Evolutionary conservation across 192 early-diverging fungal genomes (phyloP).

Genomic region (Coemansia guatemalensis): DNA sequence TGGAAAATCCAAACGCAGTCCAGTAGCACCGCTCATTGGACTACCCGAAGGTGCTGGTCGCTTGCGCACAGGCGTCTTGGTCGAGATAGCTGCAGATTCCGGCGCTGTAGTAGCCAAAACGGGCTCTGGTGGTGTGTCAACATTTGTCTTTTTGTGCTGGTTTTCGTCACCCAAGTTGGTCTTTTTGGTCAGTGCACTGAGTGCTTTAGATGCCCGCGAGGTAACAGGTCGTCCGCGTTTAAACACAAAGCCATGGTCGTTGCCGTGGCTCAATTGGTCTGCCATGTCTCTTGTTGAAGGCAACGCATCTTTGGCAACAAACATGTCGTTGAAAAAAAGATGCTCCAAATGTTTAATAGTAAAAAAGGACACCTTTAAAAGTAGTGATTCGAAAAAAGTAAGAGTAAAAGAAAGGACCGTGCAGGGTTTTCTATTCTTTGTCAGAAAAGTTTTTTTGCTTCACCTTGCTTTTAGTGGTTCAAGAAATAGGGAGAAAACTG

Average conservation of each 20-base stretch:
- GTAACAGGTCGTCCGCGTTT: conserved; percentile 15
- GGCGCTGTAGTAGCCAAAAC: no score
- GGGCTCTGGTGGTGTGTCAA: no score
- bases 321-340: conserved; percentile 11
- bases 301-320: conserved; percentile 7
- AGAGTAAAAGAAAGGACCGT: conserved; percentile 23
- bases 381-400: conserved; percentile 1
- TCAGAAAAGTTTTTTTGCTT: no score
- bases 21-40: neutral
- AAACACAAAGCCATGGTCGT: conserved; percentile 53
- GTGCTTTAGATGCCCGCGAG: no score
- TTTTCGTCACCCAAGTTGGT: no score
- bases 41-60: neutral
- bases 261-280: conserved; percentile 14
- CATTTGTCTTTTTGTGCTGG: no score
- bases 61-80: neutral
- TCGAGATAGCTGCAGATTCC: neutral
- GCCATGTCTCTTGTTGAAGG: neutral
- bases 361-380: conserved; percentile 4
- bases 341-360: conserved; percentile 4
- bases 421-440: neutral
- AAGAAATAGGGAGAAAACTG: conserved; percentile 9
- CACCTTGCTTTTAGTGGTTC: no score
- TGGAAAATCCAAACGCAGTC: conserved; percentile 31
- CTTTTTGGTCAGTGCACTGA: no score